These are phyloP conservation scores for Colletotrichum sp. DNA, from an alignment of 2,329 filamentous ascomycete species.

Conservation along the genomic window DNA sequence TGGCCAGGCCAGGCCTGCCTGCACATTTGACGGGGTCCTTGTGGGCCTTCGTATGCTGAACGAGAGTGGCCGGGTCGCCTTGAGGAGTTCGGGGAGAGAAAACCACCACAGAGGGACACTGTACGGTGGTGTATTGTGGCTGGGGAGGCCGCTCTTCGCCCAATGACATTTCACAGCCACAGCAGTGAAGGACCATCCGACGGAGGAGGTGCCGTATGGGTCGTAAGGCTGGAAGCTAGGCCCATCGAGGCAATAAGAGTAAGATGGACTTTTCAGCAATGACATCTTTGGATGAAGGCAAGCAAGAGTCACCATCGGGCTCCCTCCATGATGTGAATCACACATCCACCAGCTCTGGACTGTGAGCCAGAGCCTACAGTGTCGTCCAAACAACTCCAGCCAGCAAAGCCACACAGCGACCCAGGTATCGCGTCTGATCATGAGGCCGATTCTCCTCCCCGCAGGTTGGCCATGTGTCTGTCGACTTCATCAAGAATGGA, in stretches of 20 bases:
- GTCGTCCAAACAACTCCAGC: not conserved
- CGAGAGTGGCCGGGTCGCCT: not conserved
- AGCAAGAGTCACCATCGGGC: not conserved
- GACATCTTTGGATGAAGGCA: not conserved
- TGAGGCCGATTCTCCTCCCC: not conserved
- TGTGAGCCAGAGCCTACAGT: not conserved
- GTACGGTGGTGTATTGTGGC: not conserved
- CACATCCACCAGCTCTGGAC: not conserved
- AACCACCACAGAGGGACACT: not conserved
- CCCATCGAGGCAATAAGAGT: not conserved
- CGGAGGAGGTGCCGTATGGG: not conserved
- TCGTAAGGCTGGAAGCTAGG: not conserved
- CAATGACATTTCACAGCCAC: not conserved
- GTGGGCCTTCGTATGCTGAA: not conserved
- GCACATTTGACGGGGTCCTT: not conserved
- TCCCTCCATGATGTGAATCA: not conserved
- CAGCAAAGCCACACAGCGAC: not conserved
- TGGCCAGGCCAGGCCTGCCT: not conserved
- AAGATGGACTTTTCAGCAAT: not conserved
- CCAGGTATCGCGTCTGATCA: not conserved
- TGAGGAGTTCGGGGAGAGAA: not conserved
- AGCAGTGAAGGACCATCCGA: not conserved
- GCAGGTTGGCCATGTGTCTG: not conserved
- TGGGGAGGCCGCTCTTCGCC: constrained; percentile 1
- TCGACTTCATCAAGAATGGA: not conserved